Base-by-base conservation (phyloP, 2,329 filamentous ascomycete genomes). In the Aspergillus udagawae region DNA sequence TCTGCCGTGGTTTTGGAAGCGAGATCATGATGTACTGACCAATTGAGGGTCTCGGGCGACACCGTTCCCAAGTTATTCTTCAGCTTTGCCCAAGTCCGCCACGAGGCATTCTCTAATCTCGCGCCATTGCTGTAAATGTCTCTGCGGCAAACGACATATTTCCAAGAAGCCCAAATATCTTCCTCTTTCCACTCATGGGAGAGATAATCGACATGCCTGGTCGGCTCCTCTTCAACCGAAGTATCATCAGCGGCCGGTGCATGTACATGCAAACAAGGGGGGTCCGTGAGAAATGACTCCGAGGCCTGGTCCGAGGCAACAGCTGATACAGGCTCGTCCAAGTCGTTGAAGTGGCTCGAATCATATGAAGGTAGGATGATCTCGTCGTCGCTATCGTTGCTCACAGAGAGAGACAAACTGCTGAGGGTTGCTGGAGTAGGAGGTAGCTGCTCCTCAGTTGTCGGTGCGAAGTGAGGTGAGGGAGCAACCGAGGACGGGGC, bases 91-190 rank as follows among this genome's bases (percentile, higher is more conserved):
- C 94, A 97, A 1, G 92, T 94, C 71, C 94, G 84, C 94, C 94
- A 99, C 0, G 92, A 96, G 3, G 94, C 94, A 74, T 99, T 97
- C 74, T 97, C 94, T 29, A 97, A 76, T 51, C 94, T 83, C 35
- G 87, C 87, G 38, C 89, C 85, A 72, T 97, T 93, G 65, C 85
- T 86, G 63, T 95, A 95, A 53, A 90, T 84, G 58, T 86, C 86
- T 66, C 88, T 83, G 67, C 91, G 89, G 28, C 89, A 87, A 17
- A 92, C 86, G 65, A 97, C 91, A 71, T 96, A 94, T 70, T 92
- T 87, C 94, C 94, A 97, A 1, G 93, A 97, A 5, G 90, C 88
- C 92, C 92, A 97, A 27, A 97, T 95, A 74, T 99, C 93, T 73
- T 97, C 92, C 75, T 97, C 92, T 61, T 84, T 86, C 91, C 93